Percentiles rank a stretch among this genome's conserved stretches.
These are phyloP conservation scores for Phialophora chinensis DNA, from an alignment of 2,329 filamentous ascomycete genomes.

Conservation along the genomic window DNA sequence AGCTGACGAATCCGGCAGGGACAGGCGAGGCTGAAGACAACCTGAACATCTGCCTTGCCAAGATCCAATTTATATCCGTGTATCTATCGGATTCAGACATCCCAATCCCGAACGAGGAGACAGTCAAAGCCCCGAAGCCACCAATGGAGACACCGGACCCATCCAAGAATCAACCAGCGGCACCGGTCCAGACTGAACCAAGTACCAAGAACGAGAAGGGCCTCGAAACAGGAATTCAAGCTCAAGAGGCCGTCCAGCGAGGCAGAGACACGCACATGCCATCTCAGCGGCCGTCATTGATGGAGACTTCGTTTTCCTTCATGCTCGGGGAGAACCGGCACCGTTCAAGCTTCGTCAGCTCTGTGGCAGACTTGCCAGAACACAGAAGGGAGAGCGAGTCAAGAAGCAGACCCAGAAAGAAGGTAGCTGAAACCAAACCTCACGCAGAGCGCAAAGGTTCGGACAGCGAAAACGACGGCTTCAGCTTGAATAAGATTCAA, in stretches of 20 bases:
- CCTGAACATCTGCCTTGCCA: constrained; percentile 48
- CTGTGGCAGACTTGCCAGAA: constrained; percentile 53
- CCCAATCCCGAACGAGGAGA: constrained; percentile 38
- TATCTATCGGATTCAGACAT: constrained; percentile 51
- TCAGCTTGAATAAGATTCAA: constrained; percentile 49
- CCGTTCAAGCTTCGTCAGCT: constrained; percentile 54
- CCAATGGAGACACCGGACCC: not conserved
- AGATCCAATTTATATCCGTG: constrained; percentile 51
- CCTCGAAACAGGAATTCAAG: not conserved
- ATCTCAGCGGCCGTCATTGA: constrained; percentile 49
- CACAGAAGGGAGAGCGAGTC: constrained; percentile 47
- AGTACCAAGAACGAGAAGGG: not conserved
- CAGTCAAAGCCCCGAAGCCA: constrained; percentile 1
- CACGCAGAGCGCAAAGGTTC: constrained; percentile 42
- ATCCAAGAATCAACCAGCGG: not conserved
- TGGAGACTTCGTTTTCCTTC: constrained; percentile 57
- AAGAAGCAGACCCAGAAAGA: constrained; percentile 43
- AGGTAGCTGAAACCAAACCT: constrained; percentile 33
- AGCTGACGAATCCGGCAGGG: constrained; percentile 40
- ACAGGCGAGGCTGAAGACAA: constrained; percentile 39
- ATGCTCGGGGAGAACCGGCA: constrained; percentile 55
- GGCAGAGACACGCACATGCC: constrained; percentile 11
- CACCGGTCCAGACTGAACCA: not conserved
- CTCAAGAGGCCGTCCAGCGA: not conserved
- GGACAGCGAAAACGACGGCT: constrained; percentile 45